phyloP scores from a whole-genome alignment of 805 yeast species.

The Nakazawaea laoshanensis region DNA sequence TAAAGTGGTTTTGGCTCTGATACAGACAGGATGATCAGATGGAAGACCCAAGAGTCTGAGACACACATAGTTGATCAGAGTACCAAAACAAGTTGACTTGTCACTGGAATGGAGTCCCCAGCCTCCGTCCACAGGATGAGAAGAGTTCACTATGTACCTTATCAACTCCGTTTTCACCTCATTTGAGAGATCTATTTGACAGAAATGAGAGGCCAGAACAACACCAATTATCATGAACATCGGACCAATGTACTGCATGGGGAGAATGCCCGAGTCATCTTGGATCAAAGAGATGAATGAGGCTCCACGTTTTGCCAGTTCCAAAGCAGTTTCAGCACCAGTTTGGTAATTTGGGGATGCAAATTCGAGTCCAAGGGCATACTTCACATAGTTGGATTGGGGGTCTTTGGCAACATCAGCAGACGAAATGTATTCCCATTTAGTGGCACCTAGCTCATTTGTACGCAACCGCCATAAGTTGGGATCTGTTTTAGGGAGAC shows the following conservation, averaged over 20 bases:
- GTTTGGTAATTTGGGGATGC: conserved; percentile 23
- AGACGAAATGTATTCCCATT: conserved; percentile 61
- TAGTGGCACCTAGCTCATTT: conserved; percentile 66
- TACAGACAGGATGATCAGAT: conserved; percentile 67
- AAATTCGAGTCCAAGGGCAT: conserved; percentile 34
- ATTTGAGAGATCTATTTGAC: conserved; percentile 60
- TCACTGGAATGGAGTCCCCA: conserved; percentile 96
- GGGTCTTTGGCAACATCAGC: conserved; percentile 31
- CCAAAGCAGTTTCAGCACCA: conserved; percentile 32
- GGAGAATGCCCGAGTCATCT: conserved; percentile 80
- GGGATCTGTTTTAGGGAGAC: conserved; percentile 61
- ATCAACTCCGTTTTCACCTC: conserved; percentile 62
- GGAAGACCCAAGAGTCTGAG: conserved; percentile 74
- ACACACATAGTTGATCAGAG: conserved; percentile 77
- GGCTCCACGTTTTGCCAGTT: conserved; percentile 70
- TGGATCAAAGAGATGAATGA: conserved; percentile 63
- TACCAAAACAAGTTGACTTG: conserved; percentile 93
- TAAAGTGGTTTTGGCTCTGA: conserved; percentile 65
- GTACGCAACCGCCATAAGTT: conserved; percentile 67
- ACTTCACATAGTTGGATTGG: conserved; percentile 50
- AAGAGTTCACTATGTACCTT: conserved; percentile 80
- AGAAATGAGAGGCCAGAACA: conserved; percentile 64
- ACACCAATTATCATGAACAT: conserved; percentile 95
- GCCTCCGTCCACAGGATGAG: conserved; percentile 99
- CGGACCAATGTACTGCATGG: conserved; percentile 93